Conservation (phyloP, 805 yeast species). For the Ogataea corticis region DNA sequence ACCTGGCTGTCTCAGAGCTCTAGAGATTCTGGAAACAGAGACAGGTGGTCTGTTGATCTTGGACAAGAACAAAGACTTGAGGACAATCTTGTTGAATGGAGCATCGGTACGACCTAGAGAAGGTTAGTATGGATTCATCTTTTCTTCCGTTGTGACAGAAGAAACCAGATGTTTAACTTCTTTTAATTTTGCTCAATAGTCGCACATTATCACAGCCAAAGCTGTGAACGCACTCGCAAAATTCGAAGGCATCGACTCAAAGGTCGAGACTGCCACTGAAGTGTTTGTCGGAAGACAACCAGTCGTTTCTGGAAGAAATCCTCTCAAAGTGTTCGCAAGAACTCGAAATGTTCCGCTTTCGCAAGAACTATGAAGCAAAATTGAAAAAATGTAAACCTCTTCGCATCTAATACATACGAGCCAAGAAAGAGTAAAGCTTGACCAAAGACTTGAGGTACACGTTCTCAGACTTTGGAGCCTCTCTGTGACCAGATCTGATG, state of each 20-base stretch:
- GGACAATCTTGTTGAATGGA: slow-evolving; percentile 96
- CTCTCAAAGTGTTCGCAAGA: background rate
- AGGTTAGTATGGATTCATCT: slow-evolving; percentile 32
- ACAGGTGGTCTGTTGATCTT: slow-evolving; percentile 99
- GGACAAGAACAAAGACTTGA: slow-evolving; percentile 92
- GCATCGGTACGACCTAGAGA: slow-evolving; percentile 93
- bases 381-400: slow-evolving; percentile 17
- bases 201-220: slow-evolving; percentile 31
- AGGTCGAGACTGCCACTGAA: background rate
- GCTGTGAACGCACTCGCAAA: slow-evolving; percentile 35
- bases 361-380: slow-evolving; percentile 23
- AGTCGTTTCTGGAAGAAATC: slow-evolving; percentile 2
- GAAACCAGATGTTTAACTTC: slow-evolving; percentile 4
- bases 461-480: slow-evolving; percentile 99
- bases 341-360: slow-evolving; percentile 1
- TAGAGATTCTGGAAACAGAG: slow-evolving; percentile 86
- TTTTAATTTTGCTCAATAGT: slow-evolving; percentile 49
- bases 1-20: slow-evolving; percentile 79
- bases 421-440: slow-evolving; percentile 97
- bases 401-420: slow-evolving; percentile 73
- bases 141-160: background rate
- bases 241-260: slow-evolving; percentile 5
- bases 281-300: background rate
- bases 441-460: slow-evolving; percentile 98
- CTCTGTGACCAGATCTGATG: slow-evolving; percentile 93